Percentiles rank a stretch among this genome's conserved stretches.
phyloP scores from a whole-genome alignment of 371 early-diverging fungal species.

The Zychaea mexicana region DNA sequence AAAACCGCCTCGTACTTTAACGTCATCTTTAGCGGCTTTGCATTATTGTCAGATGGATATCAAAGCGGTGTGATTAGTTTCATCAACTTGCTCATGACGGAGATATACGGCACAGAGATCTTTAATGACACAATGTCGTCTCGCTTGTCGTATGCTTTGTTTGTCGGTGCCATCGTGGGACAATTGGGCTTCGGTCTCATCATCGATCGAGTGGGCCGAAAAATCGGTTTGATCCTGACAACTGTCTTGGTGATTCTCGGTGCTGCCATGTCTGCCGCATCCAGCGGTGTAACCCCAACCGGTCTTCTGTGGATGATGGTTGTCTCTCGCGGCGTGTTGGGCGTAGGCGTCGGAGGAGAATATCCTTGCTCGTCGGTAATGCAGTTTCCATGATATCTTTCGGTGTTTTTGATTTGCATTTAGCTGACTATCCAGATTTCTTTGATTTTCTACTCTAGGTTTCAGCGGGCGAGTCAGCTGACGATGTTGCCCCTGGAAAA shows the following conservation, averaged over 20 bases:
- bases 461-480: constrained; percentile 63
- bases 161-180: constrained; percentile 51
- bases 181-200: constrained; percentile 45
- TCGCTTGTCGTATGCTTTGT: constrained; percentile 44
- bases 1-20: constrained; percentile 37
- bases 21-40: constrained; percentile 44
- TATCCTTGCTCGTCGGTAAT: constrained; percentile 51
- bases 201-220: constrained; percentile 46
- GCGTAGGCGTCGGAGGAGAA: constrained; percentile 27
- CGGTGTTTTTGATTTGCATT: no score
- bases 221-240: constrained; percentile 38
- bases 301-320: constrained; percentile 67
- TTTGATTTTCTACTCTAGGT: constrained; percentile 24
- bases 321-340: constrained; percentile 59
- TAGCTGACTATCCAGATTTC: no score
- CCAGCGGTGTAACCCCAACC: constrained; percentile 29
- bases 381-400: no score
- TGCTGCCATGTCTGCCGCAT: constrained; percentile 43
- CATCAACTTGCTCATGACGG: constrained; percentile 31
- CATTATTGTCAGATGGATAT: constrained; percentile 45
- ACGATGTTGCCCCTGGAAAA: constrained; percentile 53
- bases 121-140: constrained; percentile 37
- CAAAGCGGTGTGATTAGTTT: constrained; percentile 47
- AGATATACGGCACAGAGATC: constrained; percentile 37
- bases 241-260: constrained; percentile 46